Base-by-base conservation (phyloP, 1,284 basidiomycete genomes). In the Naganishia cerealis region DNA sequence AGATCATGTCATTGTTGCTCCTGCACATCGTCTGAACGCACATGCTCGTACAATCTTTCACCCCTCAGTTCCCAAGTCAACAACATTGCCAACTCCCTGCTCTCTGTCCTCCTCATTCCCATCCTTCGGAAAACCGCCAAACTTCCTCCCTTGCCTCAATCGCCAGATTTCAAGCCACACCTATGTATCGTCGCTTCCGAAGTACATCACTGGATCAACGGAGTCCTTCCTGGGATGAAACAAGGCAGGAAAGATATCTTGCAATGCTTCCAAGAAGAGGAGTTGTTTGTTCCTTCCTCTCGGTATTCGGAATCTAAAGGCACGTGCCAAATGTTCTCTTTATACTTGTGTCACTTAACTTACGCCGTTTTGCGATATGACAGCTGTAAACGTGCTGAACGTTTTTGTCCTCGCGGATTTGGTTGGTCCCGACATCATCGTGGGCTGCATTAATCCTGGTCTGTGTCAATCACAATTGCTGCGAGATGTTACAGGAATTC, bases 71-170 rank as follows among this genome's bases (percentile, higher is more conserved):
- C 53, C 16, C 67, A 69, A 61, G 63, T 69, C 15, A 69, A 69
- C 57, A 66, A 65, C 52, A 65, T 69, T 39, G 46, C 67, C 56
- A 69, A 65, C 43, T 59, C 67, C 12, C 67, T 69, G 26, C 63
- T 69, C 39, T 65, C 62, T 21, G 52, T 66, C 55, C 67, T 69
- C 55, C 63, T 69, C 42, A 21, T 66, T 39, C 63, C 67, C 7
- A 57, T 57, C 40, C 67, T 69, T 39, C 33, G 39, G 21, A 36
- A 29, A 26, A 69, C 67, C 24, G 62, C 67, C 33, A 26, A 26
- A 26, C 46, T 65, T 6, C 56, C 61, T 16, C 62, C 48, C 16
- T 38, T 57, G 18, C 15, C 62, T 3, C 18, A 15, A 21, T 57
- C 55, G 9, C 46, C 55, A 12, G 24, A 53, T 26, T 26, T 69